Evolutionary conservation across 140 eudicot genomes (phyloP), one percentile per base, ranked within the genome.

Genomic region (Ambrosia hybrid): DNA sequence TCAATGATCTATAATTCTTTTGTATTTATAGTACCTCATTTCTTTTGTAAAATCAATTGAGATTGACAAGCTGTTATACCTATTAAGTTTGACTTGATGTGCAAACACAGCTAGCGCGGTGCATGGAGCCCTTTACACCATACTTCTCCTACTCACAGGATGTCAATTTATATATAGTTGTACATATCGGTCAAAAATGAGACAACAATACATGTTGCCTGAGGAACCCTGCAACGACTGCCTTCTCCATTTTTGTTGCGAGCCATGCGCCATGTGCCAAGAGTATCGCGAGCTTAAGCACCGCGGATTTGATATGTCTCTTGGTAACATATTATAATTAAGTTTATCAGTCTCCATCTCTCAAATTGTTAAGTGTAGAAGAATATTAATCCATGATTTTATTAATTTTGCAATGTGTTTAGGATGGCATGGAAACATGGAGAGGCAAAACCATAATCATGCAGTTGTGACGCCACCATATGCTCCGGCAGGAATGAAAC

Each of bases 361-460:
- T 33, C 41, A 11, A 48, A 70, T 61, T 51, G 60, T 57, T 72
- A 46, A 41, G 0, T 41, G 8, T 41, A 41, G 6, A 30, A 30
- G 67, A 4, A 58, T 34, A n/a, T 5, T n/a, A 55, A 67, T n/a
- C 57, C n/a, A 4, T 26, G 37, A 13, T 48, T 67, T 51, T 15
- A 7, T 37, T 61, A 13, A 4, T 34, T 49, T 62, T 51, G 55
- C 21, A 14, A 63, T 63, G 12, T 46, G 5, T 76, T 52, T 41
- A 85, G 91, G 91, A 76, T 85, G 91, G 87, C 81, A 83, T 5
- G 87, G 79, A 56, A 85, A 80, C 67, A 53, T 81, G 67, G 87
- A 76, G 75, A 82, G 8, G 69, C 74, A 73, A 15, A 79, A 74
- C 48, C 48, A 43, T 43, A 8, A 43, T 3, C 72, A 70, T 1